Percentiles rank a stretch among this genome's conserved stretches.
phyloP scores from a whole-genome alignment of 371 early-diverging fungal genomes.

The Actinomortierella wolfii region DNA sequence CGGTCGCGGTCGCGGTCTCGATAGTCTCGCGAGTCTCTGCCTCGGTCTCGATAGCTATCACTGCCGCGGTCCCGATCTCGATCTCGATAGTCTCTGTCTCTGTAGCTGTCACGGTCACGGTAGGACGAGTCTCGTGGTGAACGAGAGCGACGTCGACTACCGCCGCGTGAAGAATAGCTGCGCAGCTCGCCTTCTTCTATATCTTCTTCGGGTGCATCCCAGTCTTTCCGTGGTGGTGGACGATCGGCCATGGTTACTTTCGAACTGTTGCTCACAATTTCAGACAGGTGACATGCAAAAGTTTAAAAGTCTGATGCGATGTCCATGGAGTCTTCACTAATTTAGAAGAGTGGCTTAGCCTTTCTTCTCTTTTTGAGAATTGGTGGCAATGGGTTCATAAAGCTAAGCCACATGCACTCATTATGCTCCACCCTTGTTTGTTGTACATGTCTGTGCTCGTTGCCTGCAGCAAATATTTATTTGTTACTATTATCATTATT shows the following conservation, averaged over 20 bases:
- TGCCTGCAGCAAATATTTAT: too few relatives aligned
- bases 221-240: conserved; percentile 31
- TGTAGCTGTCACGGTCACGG: background rate
- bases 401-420: too few relatives aligned
- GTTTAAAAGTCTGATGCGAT: too few relatives aligned
- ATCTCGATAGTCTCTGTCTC: conserved; percentile 17
- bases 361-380: too few relatives aligned
- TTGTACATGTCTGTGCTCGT: too few relatives aligned
- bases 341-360: too few relatives aligned
- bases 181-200: conserved; percentile 37
- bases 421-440: too few relatives aligned
- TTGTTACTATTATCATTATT: too few relatives aligned
- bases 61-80: conserved; percentile 2
- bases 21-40: conserved; percentile 12
- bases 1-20: conserved; percentile 8
- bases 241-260: conserved; percentile 1
- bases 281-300: too few relatives aligned
- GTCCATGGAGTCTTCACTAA: too few relatives aligned
- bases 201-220: conserved; percentile 43
- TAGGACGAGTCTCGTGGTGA: background rate
- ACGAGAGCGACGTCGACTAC: conserved; percentile 9
- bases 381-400: too few relatives aligned
- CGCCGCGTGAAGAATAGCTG: conserved; percentile 13
- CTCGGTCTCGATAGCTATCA: conserved; percentile 5
- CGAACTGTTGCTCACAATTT: too few relatives aligned